Evolutionary conservation across 2,329 filamentous ascomycete species (phyloP).

Genomic region (Thielaviopsis euricoi): DNA sequence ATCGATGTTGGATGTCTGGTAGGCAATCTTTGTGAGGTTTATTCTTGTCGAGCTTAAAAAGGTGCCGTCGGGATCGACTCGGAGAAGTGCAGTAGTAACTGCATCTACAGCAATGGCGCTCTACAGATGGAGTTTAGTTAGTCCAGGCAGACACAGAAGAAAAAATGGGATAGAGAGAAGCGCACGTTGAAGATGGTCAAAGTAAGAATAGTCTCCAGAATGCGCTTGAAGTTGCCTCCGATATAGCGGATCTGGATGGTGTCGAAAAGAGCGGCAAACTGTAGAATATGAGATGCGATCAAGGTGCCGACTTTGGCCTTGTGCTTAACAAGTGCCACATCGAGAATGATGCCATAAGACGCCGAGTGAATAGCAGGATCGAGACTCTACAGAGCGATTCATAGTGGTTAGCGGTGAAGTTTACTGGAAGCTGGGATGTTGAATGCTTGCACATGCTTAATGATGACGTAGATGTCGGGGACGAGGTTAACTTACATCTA

Average conservation of each 20-base stretch:
- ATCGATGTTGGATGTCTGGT: conserved; percentile 34
- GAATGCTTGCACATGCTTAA: not conserved
- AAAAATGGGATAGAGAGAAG: conserved; percentile 2
- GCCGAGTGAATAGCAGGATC: conserved; percentile 33
- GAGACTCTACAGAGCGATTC: conserved; percentile 22
- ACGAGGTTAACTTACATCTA: conserved; percentile 5
- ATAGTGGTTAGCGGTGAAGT: not conserved
- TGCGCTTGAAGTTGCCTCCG: conserved; percentile 24
- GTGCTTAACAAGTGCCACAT: conserved; percentile 13
- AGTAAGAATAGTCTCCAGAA: conserved; percentile 26
- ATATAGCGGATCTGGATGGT: conserved; percentile 35
- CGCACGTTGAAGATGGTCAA: conserved; percentile 28
- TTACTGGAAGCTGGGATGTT: not conserved
- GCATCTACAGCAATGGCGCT: conserved; percentile 29
- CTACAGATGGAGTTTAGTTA: conserved; percentile 18
- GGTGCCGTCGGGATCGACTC: conserved; percentile 48
- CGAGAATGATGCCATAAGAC: conserved; percentile 33
- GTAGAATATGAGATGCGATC: conserved; percentile 22
- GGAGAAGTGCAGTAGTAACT: conserved; percentile 38
- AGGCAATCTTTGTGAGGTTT: conserved; percentile 39
- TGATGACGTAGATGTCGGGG: conserved; percentile 2
- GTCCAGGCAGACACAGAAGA: not conserved
- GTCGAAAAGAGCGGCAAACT: conserved; percentile 33
- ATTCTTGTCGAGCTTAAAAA: conserved; percentile 51
- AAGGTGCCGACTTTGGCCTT: not conserved